Evolutionary conservation across 108 stramenopile genomes (phyloP), one percentile per base, ranked within the genome.

Genomic region (Cylindrotheca closterium): DNA sequence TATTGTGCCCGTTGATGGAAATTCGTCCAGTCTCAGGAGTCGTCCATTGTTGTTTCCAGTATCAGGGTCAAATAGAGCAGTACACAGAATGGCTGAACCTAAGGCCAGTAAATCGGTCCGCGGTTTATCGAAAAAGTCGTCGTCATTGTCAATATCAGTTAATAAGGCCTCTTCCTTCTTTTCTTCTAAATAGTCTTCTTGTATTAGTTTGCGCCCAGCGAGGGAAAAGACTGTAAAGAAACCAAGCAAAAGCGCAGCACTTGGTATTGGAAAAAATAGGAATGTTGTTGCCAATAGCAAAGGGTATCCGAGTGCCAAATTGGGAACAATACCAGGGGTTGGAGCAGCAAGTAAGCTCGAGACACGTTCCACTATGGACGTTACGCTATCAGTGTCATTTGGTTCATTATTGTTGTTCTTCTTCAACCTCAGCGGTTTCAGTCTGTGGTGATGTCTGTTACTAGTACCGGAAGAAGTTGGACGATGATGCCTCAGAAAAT

Each of bases 251-350:
- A 61, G 25, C 3, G 27, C 23, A 2, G 47, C 31, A 21, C 23
- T 61, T 2, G 47, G 4, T 19, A 28, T 3, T 25, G 60, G 46
- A 15, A 61, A 28, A 18, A 47, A 21, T 8, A 22, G 19, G 17
- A 49, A 12, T 18, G 47, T 48, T 2, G 26, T 47, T 4, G 48
- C 17, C 8, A 61, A 18, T 15, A 49, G 18, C 3, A 49, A 29
- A 17, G 60, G 60, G 48, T 61, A 61, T 28, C 60, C 60, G 18
- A 47, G 17, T 4, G 60, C 60, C 47, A 61, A 17, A 12, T n/a
- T 32, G 15, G 60, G 60, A 61, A 28, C 24, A 32, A 47, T 31
- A 5, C 10, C 12, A 22, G 34, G 58, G 17, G 42, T 31, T 1
- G 60, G 60, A 25, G 5, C 10, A 7, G 60, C 28, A 19, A 49